phyloP scores from a whole-genome alignment of 352 stramenopile species.

The Phytophthora palmivora region DNA sequence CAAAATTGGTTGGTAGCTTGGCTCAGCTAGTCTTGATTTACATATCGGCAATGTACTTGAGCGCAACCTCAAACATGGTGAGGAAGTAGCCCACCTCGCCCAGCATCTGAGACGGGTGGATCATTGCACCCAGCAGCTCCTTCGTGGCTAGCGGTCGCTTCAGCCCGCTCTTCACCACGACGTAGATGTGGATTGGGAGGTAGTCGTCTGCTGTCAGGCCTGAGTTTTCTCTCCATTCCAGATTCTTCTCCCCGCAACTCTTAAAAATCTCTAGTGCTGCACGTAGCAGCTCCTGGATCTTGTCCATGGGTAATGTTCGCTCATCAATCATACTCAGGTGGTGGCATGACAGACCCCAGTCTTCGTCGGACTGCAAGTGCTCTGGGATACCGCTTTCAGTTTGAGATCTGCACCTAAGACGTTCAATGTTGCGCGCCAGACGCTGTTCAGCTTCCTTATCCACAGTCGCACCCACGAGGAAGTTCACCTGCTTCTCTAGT shows the following conservation, averaged over 20 bases:
- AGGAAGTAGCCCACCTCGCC: conserved; percentile 88
- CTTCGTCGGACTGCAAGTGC: conserved; percentile 75
- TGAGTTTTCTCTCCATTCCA: conserved; percentile 80
- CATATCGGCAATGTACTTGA: conserved; percentile 90
- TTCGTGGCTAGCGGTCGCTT: conserved; percentile 78
- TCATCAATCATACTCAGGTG: conserved; percentile 88
- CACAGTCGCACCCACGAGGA: conserved; percentile 72
- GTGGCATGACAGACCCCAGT: conserved; percentile 83
- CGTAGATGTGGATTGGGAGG: conserved; percentile 88
- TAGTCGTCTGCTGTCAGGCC: conserved; percentile 85
- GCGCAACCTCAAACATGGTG: conserved; percentile 88
- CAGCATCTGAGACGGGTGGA: conserved; percentile 84
- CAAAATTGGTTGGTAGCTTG: conserved; percentile 32
- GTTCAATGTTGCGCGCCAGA: conserved; percentile 69
- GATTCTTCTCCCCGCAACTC: conserved; percentile 78
- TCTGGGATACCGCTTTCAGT: conserved; percentile 81
- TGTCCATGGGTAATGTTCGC: conserved; percentile 70
- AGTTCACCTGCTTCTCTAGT: conserved; percentile 76
- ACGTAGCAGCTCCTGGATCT: conserved; percentile 83
- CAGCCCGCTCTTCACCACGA: conserved; percentile 81
- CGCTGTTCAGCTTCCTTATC: conserved; percentile 60
- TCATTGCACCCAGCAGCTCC: conserved; percentile 82
- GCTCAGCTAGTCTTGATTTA: conserved; percentile 44
- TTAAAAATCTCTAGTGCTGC: conserved; percentile 85
- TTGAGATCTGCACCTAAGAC: conserved; percentile 68